A percentile compares a stretch with the other conserved stretches of the same genome.
phyloP scores from a whole-genome alignment of 495 filamentous ascomycete genomes.

The Lentithecium fluviatile region DNA sequence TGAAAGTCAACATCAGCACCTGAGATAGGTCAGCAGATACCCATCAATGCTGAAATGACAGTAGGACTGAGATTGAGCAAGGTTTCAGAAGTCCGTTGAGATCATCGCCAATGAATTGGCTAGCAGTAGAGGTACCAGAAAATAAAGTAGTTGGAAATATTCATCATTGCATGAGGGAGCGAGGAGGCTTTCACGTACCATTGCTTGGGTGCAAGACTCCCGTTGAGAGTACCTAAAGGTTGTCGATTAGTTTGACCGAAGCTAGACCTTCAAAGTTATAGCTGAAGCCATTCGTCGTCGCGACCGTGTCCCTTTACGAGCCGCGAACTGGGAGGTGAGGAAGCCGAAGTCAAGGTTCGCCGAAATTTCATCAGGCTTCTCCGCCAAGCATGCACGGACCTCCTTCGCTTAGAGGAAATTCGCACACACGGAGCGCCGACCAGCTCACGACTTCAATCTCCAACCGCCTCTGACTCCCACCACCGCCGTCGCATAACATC shows the following conservation, averaged over 20 bases:
- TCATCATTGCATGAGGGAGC: slow-evolving; percentile 37
- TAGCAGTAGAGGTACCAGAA: slow-evolving; percentile 50
- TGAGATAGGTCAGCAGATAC: slow-evolving; percentile 4
- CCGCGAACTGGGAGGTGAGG: no score
- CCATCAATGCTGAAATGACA: background rate
- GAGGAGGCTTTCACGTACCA: slow-evolving; percentile 9
- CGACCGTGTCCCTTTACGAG: background rate
- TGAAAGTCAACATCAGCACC: background rate
- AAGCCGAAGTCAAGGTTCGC: background rate
- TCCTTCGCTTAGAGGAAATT: background rate
- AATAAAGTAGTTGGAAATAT: slow-evolving; percentile 32
- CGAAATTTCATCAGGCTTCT: background rate
- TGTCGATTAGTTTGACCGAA: no score
- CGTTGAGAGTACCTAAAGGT: background rate
- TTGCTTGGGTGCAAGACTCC: background rate
- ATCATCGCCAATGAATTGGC: slow-evolving; percentile 39
- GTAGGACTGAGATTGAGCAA: background rate
- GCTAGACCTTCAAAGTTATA: no score
- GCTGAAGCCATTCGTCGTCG: background rate
- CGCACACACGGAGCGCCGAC: slow-evolving; percentile 3
- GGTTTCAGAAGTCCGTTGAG: slow-evolving; percentile 45
- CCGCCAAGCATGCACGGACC: slow-evolving; percentile 3
- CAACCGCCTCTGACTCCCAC: background rate
- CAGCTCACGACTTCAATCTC: slow-evolving; percentile 4
- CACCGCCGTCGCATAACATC: slow-evolving; percentile 32